Conservation (phyloP, 805 yeast genomes). For the Ogataea paraovalis region DNA sequence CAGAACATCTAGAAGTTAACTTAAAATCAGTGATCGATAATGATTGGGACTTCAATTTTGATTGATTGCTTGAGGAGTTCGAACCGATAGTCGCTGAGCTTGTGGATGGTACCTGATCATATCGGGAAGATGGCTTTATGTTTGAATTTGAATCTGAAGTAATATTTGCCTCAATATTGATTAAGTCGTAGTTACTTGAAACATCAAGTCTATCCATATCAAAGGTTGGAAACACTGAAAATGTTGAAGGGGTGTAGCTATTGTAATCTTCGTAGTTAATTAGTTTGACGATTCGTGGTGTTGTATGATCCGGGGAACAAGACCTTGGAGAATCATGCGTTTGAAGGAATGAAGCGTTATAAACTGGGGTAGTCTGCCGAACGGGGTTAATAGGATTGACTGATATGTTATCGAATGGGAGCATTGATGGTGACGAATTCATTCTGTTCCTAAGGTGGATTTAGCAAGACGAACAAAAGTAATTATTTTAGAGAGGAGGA, state of each 20-base stretch:
- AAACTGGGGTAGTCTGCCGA: not conserved
- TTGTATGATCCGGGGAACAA: conserved; percentile 10
- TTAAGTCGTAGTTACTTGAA: conserved; percentile 12
- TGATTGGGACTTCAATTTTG: not conserved
- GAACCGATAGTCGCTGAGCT: not conserved
- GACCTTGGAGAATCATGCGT: conserved; percentile 5
- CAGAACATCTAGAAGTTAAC: not conserved
- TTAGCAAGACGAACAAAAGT: too few species aligned
- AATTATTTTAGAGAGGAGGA: too few species aligned
- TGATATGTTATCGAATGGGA: not conserved
- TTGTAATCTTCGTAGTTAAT: conserved; percentile 16
- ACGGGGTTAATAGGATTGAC: not conserved
- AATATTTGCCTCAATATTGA: not conserved
- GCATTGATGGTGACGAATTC: not conserved
- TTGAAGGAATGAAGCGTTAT: not conserved
- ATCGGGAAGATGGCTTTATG: not conserved
- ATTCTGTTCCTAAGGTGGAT: too few species aligned
- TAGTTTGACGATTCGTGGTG: conserved; percentile 20
- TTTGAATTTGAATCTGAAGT: not conserved
- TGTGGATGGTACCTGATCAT: not conserved
- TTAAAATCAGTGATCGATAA: not conserved
- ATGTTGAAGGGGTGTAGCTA: conserved; percentile 18
- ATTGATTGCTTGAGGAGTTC: not conserved
- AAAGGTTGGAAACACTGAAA: conserved; percentile 20
- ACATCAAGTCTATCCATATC: conserved; percentile 18